Base-by-base conservation (phyloP, 1,284 basidiomycete genomes). In the Coriolopsis trogii region DNA sequence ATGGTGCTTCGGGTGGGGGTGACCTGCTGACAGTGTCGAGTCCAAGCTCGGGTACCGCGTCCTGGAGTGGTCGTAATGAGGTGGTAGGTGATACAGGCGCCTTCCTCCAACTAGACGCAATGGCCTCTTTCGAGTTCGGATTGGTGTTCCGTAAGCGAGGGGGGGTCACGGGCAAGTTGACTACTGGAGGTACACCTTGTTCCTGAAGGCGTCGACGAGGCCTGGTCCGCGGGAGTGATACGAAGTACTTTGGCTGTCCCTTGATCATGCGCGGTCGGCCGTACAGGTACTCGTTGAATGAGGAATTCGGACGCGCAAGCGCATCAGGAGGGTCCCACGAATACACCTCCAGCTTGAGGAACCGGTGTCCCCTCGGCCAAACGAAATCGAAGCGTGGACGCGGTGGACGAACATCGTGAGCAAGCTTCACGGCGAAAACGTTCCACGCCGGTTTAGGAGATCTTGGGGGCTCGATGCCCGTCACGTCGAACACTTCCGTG, bases 281-380 rank as follows among this genome's bases (percentile, higher is more conserved):
- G 63, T 93, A 85, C 33, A 96, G 71, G 36, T 87, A 69, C 16
- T 91, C 86, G 58, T 91, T 87, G 25, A 91, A 61, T 4, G 84
- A 84, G 30, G 91, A 74, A 40, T 85, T 83, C 33, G 75, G 73
- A 23, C 73, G 77, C 41, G 67, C 80, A 75, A 89, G 84, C 33
- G 81, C 81, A 51, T 82, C 80, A 6, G 89, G 87, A 24, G 92
- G 91, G 24, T 85, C 80, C 73, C 88, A 93, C 4, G 89, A 86
- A 51, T 91, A 73, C 13, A 85, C 76, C 58, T 93, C 89, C 65
- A 84, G 80, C 34, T 81, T 80, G 7, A 81, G 66, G n/a, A 70
- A 72, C 25, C 65, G 63, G 9, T 64, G 47, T 21, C 61, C 72
- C 46, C 73, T 78, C 62, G 76, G 75, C 29, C 72, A 55, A 26